phyloP scores from a whole-genome alignment of 495 filamentous ascomycete genomes.

The Lophiostoma macrostomum region DNA sequence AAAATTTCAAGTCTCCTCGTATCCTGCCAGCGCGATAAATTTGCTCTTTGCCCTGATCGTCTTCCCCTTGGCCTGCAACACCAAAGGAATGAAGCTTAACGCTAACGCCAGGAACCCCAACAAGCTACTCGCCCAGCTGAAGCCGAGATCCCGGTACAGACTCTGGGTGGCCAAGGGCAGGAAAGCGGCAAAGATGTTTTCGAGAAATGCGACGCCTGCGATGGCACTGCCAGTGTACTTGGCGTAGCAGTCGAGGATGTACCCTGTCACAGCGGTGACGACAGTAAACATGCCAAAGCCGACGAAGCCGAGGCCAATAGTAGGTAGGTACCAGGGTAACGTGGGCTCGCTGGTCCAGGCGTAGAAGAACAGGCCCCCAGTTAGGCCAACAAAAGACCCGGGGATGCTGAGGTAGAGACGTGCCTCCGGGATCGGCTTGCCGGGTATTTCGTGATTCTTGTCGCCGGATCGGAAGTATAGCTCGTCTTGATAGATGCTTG shows the following conservation, averaged over 20 bases:
- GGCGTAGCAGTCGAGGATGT: constrained; percentile 42
- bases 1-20: constrained; percentile 4
- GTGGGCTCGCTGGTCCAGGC: constrained; percentile 35
- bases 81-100: constrained; percentile 40
- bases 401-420: constrained; percentile 37
- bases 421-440: constrained; percentile 37
- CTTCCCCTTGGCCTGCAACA: constrained; percentile 34
- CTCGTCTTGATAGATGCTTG: constrained; percentile 24
- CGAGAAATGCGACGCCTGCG: constrained; percentile 40
- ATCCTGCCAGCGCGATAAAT: constrained; percentile 34
- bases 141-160: constrained; percentile 39
- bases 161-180: constrained; percentile 38
- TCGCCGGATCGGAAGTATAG: constrained; percentile 32
- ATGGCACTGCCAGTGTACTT: constrained; percentile 42
- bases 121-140: constrained; percentile 40
- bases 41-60: constrained; percentile 35
- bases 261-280: constrained; percentile 35
- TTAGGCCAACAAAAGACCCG: constrained; percentile 35
- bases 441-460: constrained; percentile 29
- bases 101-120: constrained; percentile 37
- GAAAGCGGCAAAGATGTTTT: constrained; percentile 44
- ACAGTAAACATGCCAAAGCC: constrained; percentile 39
- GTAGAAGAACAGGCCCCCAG: constrained; percentile 39
- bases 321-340: constrained; percentile 37
- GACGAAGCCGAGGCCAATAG: constrained; percentile 36